These are phyloP conservation scores for Peterozyma toletana DNA, from an alignment of 805 yeast genomes.

Conservation along the genomic window DNA sequence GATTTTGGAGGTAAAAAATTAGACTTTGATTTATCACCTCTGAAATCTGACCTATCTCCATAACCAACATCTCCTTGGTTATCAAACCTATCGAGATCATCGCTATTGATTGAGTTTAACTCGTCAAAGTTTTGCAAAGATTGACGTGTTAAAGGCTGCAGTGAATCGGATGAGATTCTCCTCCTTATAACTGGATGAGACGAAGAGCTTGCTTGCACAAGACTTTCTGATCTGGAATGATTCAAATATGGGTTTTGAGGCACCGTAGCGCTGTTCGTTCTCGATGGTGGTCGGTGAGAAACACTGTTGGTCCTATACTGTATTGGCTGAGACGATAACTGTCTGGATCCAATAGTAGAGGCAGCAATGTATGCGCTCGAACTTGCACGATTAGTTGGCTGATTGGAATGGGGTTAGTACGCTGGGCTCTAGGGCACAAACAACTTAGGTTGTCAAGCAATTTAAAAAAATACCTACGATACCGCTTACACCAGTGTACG, in stretches of 20 bases:
- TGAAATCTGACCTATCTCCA: background rate
- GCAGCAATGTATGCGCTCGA: constrained; percentile 62
- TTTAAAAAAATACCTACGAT: constrained; percentile 4
- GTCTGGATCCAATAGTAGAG: constrained; percentile 42
- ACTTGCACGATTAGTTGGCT: constrained; percentile 22
- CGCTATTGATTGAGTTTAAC: constrained; percentile 3
- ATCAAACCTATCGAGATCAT: constrained; percentile 1
- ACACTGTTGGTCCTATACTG: constrained; percentile 17
- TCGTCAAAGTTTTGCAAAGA: constrained; percentile 10
- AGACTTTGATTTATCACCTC: background rate
- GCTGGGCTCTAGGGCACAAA: constrained; percentile 8
- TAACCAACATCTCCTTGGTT: background rate
- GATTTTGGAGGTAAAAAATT: background rate
- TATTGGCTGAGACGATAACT: constrained; percentile 24
- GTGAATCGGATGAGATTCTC: background rate
- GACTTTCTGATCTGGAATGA: constrained; percentile 13
- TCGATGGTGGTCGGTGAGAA: constrained; percentile 14
- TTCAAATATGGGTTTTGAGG: constrained; percentile 5
- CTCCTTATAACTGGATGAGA: constrained; percentile 6
- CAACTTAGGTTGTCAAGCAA: background rate
- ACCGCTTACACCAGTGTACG: constrained; percentile 12
- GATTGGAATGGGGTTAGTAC: constrained; percentile 11
- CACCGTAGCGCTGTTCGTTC: constrained; percentile 12
- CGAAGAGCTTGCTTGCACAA: constrained; percentile 11
- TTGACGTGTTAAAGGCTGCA: constrained; percentile 12